Conservation (phyloP, 305 asterid genomes). For the Fraxinus latifolia region DNA sequence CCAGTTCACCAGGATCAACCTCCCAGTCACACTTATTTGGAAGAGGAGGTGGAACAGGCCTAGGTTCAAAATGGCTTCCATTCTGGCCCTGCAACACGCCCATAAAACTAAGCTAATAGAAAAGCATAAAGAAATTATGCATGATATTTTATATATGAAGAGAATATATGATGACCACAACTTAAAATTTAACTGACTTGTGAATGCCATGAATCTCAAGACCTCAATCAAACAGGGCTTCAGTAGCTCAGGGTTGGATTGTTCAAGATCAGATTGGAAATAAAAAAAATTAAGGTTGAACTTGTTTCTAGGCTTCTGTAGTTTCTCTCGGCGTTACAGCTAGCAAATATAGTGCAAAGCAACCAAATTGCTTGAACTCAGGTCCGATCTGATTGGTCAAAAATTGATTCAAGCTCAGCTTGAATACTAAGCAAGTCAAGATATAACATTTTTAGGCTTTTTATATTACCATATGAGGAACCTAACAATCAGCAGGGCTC, state of each 20-base stretch:
- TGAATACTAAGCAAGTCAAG: neutral
- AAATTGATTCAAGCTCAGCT: neutral
- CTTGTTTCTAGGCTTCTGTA: neutral
- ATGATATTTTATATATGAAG: neutral
- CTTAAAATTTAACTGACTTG: slow-evolving; percentile 13
- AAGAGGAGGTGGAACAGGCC: slow-evolving; percentile 81
- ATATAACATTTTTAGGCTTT: neutral
- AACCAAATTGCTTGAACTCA: neutral
- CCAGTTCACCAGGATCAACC: slow-evolving; percentile 82
- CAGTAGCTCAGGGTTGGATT: neutral
- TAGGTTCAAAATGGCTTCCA: slow-evolving; percentile 98
- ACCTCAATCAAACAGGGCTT: neutral
- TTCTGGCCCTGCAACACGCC: slow-evolving; percentile 71
- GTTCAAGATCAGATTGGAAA: neutral
- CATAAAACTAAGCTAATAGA: neutral
- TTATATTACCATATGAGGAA: neutral
- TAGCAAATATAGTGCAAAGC: neutral
- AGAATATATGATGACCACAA: neutral
- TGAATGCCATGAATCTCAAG: slow-evolving; percentile 2
- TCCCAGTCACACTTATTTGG: slow-evolving; percentile 99
- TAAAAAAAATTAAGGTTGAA: neutral
- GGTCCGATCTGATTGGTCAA: neutral
- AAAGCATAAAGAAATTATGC: slow-evolving; percentile 11
- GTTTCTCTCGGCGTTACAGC: neutral
- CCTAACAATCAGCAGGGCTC: neutral